Evolutionary conservation across 176 grass and related monocot species (phyloP).

Genomic region (Metroxylon sagu): DNA sequence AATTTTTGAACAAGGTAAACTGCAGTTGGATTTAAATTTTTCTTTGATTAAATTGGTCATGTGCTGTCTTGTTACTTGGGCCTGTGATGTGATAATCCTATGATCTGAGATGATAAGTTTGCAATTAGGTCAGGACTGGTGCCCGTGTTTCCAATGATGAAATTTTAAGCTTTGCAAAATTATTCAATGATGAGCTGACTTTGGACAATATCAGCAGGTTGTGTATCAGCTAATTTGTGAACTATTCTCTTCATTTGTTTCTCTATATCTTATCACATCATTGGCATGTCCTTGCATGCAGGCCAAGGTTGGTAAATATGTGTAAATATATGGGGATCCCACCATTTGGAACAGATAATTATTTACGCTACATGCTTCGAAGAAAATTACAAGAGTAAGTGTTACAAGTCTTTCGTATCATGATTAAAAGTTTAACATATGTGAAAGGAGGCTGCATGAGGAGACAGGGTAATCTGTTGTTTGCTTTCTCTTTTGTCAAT

Average conservation of each 20-base stretch:
- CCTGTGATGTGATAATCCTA: slow-evolving; percentile 23
- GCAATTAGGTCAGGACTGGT: slow-evolving; percentile 80
- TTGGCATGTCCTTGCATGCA: slow-evolving; percentile 20
- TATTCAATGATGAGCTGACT: slow-evolving; percentile 96
- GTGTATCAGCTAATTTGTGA: slow-evolving; percentile 10
- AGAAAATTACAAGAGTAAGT: slow-evolving; percentile 82
- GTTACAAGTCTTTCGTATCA: background rate
- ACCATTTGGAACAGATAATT: slow-evolving; percentile 89
- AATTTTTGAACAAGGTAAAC: slow-evolving; percentile 74
- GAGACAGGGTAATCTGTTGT: no score
- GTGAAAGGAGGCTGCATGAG: no score
- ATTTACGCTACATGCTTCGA: slow-evolving; percentile 85
- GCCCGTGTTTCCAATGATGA: slow-evolving; percentile 81
- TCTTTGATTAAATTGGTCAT: slow-evolving; percentile 17
- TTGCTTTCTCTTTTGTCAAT: no score
- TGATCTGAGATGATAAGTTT: slow-evolving; percentile 29
- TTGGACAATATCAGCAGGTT: slow-evolving; percentile 97
- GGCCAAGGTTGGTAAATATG: slow-evolving; percentile 91
- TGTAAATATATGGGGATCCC: slow-evolving; percentile 98
- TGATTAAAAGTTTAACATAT: background rate
- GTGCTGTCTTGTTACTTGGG: background rate
- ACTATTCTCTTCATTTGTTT: slow-evolving; percentile 5
- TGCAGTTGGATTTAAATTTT: background rate
- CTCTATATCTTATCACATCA: background rate
- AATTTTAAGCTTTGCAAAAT: slow-evolving; percentile 92